phyloP scores from a whole-genome alignment of 2,329 filamentous ascomycete genomes.

The Tolypocladium endophyticum region DNA sequence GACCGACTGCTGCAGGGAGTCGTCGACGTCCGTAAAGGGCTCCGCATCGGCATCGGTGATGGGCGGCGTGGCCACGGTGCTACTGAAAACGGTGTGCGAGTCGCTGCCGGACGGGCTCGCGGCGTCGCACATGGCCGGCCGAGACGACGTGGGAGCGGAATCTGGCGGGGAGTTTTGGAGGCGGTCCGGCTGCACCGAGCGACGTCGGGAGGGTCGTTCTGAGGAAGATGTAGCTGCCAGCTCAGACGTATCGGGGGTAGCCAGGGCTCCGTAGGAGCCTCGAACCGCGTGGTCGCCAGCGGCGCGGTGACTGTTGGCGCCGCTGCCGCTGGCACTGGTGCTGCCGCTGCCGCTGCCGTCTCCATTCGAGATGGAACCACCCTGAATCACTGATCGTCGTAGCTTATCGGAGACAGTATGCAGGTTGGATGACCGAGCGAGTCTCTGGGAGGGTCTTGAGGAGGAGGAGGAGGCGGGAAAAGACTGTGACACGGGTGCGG shows the following conservation, averaged over 20 bases:
- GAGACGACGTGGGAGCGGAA: conserved; percentile 26
- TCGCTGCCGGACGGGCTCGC: conserved; percentile 44
- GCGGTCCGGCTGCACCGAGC: conserved; percentile 30
- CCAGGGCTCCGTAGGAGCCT: conserved; percentile 26
- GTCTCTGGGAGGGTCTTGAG: conserved; percentile 8
- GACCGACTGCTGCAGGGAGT: conserved; percentile 35
- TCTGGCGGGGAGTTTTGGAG: conserved; percentile 32
- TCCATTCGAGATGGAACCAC: conserved; percentile 4
- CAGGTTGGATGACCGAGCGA: conserved; percentile 16
- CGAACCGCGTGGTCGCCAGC: conserved; percentile 12
- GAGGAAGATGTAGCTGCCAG: conserved; percentile 12
- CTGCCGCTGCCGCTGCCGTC: background rate
- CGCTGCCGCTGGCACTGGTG: background rate
- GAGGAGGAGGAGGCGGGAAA: background rate
- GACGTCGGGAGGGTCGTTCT: conserved; percentile 27
- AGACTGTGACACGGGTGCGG: background rate
- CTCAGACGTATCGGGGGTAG: conserved; percentile 50
- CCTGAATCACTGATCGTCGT: conserved; percentile 20
- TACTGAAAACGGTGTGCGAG: conserved; percentile 49
- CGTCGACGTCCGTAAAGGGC: conserved; percentile 39
- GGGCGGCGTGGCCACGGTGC: conserved; percentile 61
- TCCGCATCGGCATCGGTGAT: conserved; percentile 64
- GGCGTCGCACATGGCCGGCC: conserved; percentile 28
- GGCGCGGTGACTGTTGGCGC: conserved; percentile 10
- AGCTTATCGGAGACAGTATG: conserved; percentile 23